phyloP scores from a whole-genome alignment of 257 asterid genomes.

The Nyctanthes arbortristis region DNA sequence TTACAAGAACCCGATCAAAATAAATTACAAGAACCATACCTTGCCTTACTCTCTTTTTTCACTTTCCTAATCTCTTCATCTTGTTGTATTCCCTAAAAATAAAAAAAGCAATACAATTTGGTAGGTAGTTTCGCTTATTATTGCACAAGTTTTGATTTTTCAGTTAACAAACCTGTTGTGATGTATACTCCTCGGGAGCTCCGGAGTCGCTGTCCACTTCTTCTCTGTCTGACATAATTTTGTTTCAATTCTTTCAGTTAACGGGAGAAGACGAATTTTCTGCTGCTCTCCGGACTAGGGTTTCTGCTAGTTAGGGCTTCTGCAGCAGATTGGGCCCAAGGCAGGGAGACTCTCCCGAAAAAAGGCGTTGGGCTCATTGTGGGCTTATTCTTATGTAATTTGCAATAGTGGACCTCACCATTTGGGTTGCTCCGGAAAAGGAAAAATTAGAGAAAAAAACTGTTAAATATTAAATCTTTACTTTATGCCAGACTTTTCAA shows the following conservation, averaged over 20 bases:
- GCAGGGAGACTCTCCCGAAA: too few species aligned
- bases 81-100: slow-evolving; percentile 55
- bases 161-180: slow-evolving; percentile 52
- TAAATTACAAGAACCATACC: slow-evolving; percentile 45
- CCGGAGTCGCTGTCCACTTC: slow-evolving; percentile 60
- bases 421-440: too few species aligned
- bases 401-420: too few species aligned
- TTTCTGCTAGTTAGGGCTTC: too few species aligned
- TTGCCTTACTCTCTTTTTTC: slow-evolving; percentile 57
- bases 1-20: too few species aligned
- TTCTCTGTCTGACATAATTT: slow-evolving; percentile 52
- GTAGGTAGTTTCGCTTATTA: not conserved
- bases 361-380: too few species aligned
- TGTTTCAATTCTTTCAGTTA: slow-evolving; percentile 4
- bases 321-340: too few species aligned
- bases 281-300: slow-evolving; percentile 34
- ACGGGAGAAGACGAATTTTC: not conserved
- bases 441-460: too few species aligned
- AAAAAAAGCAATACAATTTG: not conserved
- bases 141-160: not conserved
- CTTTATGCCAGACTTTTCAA: too few species aligned
- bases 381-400: too few species aligned
- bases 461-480: too few species aligned
- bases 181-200: slow-evolving; percentile 82
- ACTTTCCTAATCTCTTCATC: slow-evolving; percentile 63